These are phyloP conservation scores for Lactarius tabidus DNA, from an alignment of 768 basidiomycete species.

Conservation along the genomic window DNA sequence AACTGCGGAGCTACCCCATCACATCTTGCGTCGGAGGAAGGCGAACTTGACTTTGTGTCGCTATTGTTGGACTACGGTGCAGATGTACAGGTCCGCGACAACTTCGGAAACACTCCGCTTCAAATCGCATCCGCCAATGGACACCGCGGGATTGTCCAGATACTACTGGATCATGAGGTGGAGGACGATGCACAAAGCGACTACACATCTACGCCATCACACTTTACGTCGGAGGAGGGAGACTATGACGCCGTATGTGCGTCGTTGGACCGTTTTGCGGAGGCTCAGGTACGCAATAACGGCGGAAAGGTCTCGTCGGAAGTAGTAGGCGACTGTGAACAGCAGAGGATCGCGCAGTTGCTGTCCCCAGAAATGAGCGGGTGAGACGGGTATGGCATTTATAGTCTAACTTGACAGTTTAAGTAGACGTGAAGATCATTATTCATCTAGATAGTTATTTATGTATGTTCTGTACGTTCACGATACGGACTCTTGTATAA, in stretches of 20 bases:
- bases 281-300: not conserved
- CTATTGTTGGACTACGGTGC: not conserved
- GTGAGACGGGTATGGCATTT: not conserved
- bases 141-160: not conserved
- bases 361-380: not conserved
- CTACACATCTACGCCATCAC: not conserved
- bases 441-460: too few species aligned
- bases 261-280: not conserved
- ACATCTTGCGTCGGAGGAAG: not conserved
- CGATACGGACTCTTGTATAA: not conserved
- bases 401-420: not conserved
- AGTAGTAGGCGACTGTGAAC: not conserved
- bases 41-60: not conserved
- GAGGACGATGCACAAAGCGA: not conserved
- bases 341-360: not conserved
- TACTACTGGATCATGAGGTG: not conserved
- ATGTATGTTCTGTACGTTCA: not conserved
- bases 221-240: not conserved
- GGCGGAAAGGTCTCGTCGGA: not conserved
- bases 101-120: not conserved
- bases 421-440: not conserved
- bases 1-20: not conserved
- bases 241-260: not conserved
- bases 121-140: not conserved
- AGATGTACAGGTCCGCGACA: not conserved